phyloP scores from a whole-genome alignment of 768 basidiomycete species.

The Suillus decipiens region DNA sequence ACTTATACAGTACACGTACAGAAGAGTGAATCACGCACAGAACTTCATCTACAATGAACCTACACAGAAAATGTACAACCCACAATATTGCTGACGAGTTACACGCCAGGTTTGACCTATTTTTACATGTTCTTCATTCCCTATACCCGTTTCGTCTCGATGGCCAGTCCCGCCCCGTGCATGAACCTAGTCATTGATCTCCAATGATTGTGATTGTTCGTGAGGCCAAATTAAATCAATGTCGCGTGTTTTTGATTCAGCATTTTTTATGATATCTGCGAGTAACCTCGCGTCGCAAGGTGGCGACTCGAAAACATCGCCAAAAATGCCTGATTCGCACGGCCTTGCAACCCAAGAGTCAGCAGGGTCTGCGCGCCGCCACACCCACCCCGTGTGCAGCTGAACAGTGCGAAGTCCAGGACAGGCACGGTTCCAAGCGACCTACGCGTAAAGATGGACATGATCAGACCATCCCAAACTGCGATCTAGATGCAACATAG shows the following conservation, averaged over 20 bases:
- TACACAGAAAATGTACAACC: not conserved
- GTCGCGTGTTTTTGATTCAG: not conserved
- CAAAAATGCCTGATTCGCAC: not conserved
- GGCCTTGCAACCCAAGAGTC: not conserved
- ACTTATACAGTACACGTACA: not conserved
- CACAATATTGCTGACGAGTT: not conserved
- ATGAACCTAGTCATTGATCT: not conserved
- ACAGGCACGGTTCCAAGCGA: conserved; percentile 46
- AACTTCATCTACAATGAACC: no score
- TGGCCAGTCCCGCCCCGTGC: not conserved
- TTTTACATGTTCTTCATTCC: not conserved
- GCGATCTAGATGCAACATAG: not conserved
- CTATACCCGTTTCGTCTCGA: not conserved
- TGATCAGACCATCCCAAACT: not conserved
- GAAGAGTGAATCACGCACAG: not conserved
- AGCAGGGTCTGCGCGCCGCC: conserved; percentile 33
- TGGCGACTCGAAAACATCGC: not conserved
- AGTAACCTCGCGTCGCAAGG: not conserved
- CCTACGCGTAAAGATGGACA: conserved; percentile 24
- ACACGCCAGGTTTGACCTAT: not conserved
- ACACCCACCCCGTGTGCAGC: conserved; percentile 39
- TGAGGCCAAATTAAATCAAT: not conserved
- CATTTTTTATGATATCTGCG: not conserved
- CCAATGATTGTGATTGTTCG: no score
- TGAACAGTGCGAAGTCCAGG: conserved; percentile 41